Base-by-base conservation (phyloP, 2,329 filamentous ascomycete genomes). In the Beauveria caledonica region DNA sequence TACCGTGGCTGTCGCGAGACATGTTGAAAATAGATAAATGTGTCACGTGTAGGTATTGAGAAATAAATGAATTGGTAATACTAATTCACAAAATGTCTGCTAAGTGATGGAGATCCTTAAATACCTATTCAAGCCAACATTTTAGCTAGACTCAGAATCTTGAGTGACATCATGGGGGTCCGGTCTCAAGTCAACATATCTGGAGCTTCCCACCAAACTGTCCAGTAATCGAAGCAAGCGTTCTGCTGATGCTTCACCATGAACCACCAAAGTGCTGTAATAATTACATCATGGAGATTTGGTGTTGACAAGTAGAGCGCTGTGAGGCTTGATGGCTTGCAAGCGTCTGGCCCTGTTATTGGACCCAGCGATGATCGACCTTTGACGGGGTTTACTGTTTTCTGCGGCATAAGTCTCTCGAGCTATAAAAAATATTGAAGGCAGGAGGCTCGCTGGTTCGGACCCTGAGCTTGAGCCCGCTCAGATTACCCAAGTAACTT, bases 201-300 rank as follows among this genome's bases (percentile, higher is more conserved):
- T 42, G 45, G 55, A 50, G 33, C 33, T 50, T 33, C 23, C 33
- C 33, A n/a, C 42, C 9, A 5, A n/a, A 15, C 33, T 49, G n/a
- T 58, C 33, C 33, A 50, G 46, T 25, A 33, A 58, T 42, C 13
- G 17, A 4, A 17, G 9, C 2, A 29, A 15, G 33, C 5, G 11
- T 15, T 17, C 33, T 25, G 17, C 15, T n/a, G 42, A n/a, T 13
- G 11, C 25, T 44, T 58, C n/a, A 33, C 10, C 21, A 3, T 42
- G 21, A 15, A 13, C 13, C 23, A 23, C 13, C 36, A 33, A 51
- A 36, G 27, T 39, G 48, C 39, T 29, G 49, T 53, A 59, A 53
- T 53, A 15, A 53, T 59, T 46, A 59, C 48, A 53, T 59, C 57
- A 59, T 59, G 57, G 27, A 59, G 49, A 46, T 36, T 8, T 36